Percentiles rank a stretch among this genome's conserved stretches.
Conservation (phyloP, 179 eudicot genomes). For the Beta corolliflora region DNA sequence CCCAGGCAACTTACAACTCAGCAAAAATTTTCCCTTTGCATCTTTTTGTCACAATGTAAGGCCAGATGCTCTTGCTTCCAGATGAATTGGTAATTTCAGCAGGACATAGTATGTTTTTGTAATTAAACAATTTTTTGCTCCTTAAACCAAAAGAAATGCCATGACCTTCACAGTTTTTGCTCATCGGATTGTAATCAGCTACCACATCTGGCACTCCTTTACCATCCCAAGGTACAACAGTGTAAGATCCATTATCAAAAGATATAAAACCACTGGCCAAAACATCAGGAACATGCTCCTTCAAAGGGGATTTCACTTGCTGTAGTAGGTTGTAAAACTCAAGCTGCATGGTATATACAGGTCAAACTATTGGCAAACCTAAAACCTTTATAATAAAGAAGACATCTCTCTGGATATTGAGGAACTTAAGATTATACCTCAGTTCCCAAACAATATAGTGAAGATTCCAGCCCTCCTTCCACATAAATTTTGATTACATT, state of each 20-base stretch:
- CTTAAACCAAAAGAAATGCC: constrained; percentile 69
- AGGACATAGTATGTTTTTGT: constrained; percentile 43
- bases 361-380: background rate
- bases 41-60: constrained; percentile 81
- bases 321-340: constrained; percentile 72
- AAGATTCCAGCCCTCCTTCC: constrained; percentile 85
- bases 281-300: constrained; percentile 71
- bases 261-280: constrained; percentile 79
- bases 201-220: constrained; percentile 65
- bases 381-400: background rate
- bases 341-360: constrained; percentile 53
- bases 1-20: constrained; percentile 60
- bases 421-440: constrained; percentile 51
- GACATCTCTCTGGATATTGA: constrained; percentile 3
- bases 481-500: constrained; percentile 78
- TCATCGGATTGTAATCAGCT: constrained; percentile 34
- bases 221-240: constrained; percentile 80
- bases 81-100: constrained; percentile 33
- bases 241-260: constrained; percentile 61
- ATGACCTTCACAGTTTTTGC: constrained; percentile 31
- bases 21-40: constrained; percentile 80
- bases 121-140: constrained; percentile 60
- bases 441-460: constrained; percentile 78
- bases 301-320: constrained; percentile 52
- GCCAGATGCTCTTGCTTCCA: constrained; percentile 60